Percentiles rank a stretch among this genome's conserved stretches.
Conservation (phyloP, 352 stramenopile genomes). For the Phytophthora macrochlamydospora region DNA sequence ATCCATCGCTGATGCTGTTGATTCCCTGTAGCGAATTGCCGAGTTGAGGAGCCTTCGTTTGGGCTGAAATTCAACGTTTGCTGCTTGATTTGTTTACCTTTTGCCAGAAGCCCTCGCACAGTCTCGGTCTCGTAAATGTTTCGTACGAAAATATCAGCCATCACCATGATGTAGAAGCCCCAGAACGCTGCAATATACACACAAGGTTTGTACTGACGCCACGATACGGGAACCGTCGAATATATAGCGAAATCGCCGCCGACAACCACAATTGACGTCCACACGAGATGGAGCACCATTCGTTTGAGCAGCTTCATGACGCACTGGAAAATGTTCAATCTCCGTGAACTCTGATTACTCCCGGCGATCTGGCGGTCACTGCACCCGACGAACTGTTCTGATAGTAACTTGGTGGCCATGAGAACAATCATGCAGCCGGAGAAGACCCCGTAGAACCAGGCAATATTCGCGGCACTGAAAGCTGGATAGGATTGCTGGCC, state of each 20-base stretch:
- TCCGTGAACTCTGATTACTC: not conserved
- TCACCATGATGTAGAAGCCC: slow-evolving; percentile 18
- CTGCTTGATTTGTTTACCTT: not conserved
- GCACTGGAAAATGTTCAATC: slow-evolving; percentile 11
- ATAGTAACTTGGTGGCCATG: slow-evolving; percentile 7
- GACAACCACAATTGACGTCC: slow-evolving; percentile 11
- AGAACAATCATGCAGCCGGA: slow-evolving; percentile 7
- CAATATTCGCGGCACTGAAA: slow-evolving; percentile 10
- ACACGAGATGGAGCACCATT: slow-evolving; percentile 3
- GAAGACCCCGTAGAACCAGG: slow-evolving; percentile 17
- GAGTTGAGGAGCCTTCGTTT: too few relatives aligned
- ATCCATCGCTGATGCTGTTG: not conserved
- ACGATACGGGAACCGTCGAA: slow-evolving; percentile 6
- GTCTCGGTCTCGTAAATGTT: slow-evolving; percentile 19
- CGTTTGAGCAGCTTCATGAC: slow-evolving; percentile 5
- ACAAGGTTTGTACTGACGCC: slow-evolving; percentile 19
- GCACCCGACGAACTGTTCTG: slow-evolving; percentile 8
- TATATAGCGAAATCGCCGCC: slow-evolving; percentile 11
- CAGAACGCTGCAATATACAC: slow-evolving; percentile 27
- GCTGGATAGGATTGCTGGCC: slow-evolving; percentile 6
- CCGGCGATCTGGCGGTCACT: too few relatives aligned
- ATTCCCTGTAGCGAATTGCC: not conserved
- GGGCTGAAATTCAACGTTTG: not conserved
- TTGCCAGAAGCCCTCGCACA: slow-evolving; percentile 4
- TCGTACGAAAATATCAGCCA: slow-evolving; percentile 12